Evolutionary conservation across 306 rosid genomes (phyloP).

Genomic region (Notholithocarpus densiflorus): DNA sequence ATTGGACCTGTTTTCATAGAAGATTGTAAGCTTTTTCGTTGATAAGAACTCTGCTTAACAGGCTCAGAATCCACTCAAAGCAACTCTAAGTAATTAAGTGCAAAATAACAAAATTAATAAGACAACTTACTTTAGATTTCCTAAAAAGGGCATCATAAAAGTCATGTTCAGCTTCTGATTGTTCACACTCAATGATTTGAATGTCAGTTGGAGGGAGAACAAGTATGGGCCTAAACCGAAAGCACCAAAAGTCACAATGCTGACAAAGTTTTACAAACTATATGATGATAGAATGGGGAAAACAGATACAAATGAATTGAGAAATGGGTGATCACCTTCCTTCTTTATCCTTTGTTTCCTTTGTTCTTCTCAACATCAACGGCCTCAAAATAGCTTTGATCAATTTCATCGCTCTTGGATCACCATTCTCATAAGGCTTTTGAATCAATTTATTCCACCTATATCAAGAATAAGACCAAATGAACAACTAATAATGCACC

Average conservation of each 20-base stretch:
- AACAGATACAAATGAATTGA: conserved; percentile 1
- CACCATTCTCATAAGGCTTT: conserved; percentile 69
- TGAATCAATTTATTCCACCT: conserved; percentile 86
- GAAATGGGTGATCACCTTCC: conserved; percentile 53
- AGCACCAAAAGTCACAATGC: conserved; percentile 10
- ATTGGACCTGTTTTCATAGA: conserved; percentile 55
- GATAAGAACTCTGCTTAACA: not conserved
- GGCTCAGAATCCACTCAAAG: not conserved
- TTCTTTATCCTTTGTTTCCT: conserved; percentile 67
- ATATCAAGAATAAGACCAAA: not conserved
- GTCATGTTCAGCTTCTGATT: conserved; percentile 73
- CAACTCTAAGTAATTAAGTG: not conserved
- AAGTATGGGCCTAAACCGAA: conserved; percentile 68
- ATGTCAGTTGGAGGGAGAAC: conserved; percentile 71
- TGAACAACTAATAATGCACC: not conserved
- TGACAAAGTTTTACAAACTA: not conserved
- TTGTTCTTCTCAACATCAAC: conserved; percentile 73
- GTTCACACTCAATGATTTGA: conserved; percentile 64
- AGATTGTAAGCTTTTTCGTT: not conserved
- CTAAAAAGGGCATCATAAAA: conserved; percentile 73
- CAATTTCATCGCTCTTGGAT: conserved; percentile 63
- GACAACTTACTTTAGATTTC: conserved; percentile 63
- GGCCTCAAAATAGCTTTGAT: conserved; percentile 82
- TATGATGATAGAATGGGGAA: not conserved
- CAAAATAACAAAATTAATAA: not conserved